Conservation (phyloP, 148 eudicot species). For the Heliosperma pusillum region DNA sequence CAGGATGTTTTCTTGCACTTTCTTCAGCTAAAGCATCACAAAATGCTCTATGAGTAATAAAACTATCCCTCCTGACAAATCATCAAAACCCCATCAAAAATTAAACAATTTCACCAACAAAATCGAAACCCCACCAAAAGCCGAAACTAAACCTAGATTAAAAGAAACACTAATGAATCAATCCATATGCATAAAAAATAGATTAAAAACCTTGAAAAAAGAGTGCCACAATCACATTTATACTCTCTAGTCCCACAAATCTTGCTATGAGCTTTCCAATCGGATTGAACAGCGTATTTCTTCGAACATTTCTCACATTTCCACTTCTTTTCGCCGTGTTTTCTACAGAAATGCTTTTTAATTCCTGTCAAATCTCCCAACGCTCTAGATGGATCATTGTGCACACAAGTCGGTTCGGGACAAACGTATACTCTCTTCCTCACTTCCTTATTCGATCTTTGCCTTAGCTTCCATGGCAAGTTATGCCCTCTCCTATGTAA, state of each 20-base stretch:
- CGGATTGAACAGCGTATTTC: slow-evolving; percentile 90
- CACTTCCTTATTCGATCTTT: slow-evolving; percentile 64
- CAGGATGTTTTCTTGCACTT: slow-evolving; percentile 47
- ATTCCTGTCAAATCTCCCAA: slow-evolving; percentile 86
- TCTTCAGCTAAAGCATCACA: slow-evolving; percentile 83
- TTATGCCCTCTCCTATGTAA: slow-evolving; percentile 86
- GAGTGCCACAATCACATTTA: slow-evolving; percentile 84
- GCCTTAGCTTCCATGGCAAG: slow-evolving; percentile 85
- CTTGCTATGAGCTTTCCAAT: slow-evolving; percentile 84
- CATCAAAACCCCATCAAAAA: slow-evolving; percentile 15
- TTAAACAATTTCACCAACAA: background rate
- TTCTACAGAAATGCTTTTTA: slow-evolving; percentile 76
- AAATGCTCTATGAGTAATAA: slow-evolving; percentile 82
- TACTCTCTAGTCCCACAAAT: slow-evolving; percentile 82
- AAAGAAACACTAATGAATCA: background rate
- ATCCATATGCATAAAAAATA: background rate
- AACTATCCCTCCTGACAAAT: slow-evolving; percentile 67
- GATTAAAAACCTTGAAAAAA: slow-evolving; percentile 55
- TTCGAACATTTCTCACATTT: slow-evolving; percentile 88
- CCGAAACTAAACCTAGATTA: too few species aligned
- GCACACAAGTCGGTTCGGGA: slow-evolving; percentile 71
- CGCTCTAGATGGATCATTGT: slow-evolving; percentile 75
- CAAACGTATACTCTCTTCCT: slow-evolving; percentile 76
- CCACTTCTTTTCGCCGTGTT: slow-evolving; percentile 90
- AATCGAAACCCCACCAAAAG: slow-evolving; percentile 1